Evolutionary conservation across 768 basidiomycete genomes (phyloP).

Genomic region (Mycena chlorophos): DNA sequence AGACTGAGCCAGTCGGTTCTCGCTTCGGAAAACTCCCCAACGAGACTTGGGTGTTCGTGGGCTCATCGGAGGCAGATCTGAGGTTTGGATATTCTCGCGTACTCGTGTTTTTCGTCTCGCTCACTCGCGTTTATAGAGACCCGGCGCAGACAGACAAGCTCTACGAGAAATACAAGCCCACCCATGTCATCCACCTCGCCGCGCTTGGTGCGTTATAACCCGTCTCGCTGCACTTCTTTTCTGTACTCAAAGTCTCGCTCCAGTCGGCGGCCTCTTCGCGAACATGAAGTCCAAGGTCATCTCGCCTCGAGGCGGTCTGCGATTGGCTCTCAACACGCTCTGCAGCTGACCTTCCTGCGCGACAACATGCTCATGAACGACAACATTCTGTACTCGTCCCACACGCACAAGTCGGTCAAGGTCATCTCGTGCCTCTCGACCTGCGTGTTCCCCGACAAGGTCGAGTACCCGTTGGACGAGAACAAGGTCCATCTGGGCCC

Average conservation of each 20-base stretch:
- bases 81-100: slow-evolving; percentile 39
- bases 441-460: slow-evolving; percentile 96
- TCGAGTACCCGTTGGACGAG: slow-evolving; percentile 90
- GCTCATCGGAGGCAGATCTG: slow-evolving; percentile 65
- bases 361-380: slow-evolving; percentile 97
- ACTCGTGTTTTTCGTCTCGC: not conserved
- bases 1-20: slow-evolving; percentile 61
- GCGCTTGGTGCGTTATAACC: slow-evolving; percentile 69
- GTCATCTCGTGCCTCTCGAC: slow-evolving; percentile 95
- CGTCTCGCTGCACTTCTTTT: not conserved
- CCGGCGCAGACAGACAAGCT: slow-evolving; percentile 59
- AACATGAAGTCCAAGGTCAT: slow-evolving; percentile 92
- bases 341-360: slow-evolving; percentile 84
- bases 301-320: not conserved
- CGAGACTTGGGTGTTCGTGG: slow-evolving; percentile 71
- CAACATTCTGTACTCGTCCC: slow-evolving; percentile 79
- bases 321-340: not conserved
- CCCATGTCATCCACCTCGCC: slow-evolving; percentile 95
- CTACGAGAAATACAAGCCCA: slow-evolving; percentile 91
- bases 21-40: slow-evolving; percentile 57
- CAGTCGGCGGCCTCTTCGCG: slow-evolving; percentile 92
- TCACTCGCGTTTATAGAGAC: slow-evolving; percentile 8
- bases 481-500: slow-evolving; percentile 89
- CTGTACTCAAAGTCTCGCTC: slow-evolving; percentile 3
- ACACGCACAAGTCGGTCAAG: slow-evolving; percentile 66